Percentiles rank a stretch among this genome's conserved stretches.
phyloP scores from a whole-genome alignment of 768 basidiomycete genomes.

The Coprinopsis strossmayeri region DNA sequence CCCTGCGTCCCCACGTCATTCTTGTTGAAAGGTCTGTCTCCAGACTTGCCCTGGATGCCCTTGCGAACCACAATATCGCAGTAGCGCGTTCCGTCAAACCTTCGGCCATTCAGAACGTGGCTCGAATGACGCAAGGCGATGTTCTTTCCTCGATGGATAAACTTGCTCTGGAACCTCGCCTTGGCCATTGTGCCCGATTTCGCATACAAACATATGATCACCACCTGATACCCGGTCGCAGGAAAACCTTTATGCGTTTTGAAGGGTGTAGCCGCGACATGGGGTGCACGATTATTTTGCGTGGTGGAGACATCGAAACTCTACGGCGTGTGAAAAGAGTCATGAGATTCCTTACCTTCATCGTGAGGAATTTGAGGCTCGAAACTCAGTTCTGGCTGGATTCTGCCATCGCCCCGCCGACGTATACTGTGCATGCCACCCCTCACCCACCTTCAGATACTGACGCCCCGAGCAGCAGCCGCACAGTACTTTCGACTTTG shows the following conservation, averaged over 20 bases:
- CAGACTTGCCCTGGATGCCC: conserved; percentile 79
- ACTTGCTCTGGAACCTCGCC: conserved; percentile 78
- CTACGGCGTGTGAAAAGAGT: conserved; percentile 87
- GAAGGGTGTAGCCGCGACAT: conserved; percentile 91
- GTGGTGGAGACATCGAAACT: conserved; percentile 80
- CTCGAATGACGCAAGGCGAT: conserved; percentile 93
- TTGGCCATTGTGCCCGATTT: conserved; percentile 85
- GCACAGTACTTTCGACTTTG: conserved; percentile 13
- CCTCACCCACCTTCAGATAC: conserved; percentile 20
- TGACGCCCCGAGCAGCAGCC: conserved; percentile 7
- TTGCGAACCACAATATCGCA: conserved; percentile 79
- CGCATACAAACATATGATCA: conserved; percentile 94
- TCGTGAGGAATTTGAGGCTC: conserved; percentile 88
- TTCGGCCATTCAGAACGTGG: conserved; percentile 79
- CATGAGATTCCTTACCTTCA: conserved; percentile 85
- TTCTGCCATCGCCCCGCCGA: conserved; percentile 69
- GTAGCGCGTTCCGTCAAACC: conserved; percentile 88
- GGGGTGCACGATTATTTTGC: conserved; percentile 90
- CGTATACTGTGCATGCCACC: conserved; percentile 27
- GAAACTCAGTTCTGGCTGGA: conserved; percentile 95
- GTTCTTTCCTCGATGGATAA: conserved; percentile 95
- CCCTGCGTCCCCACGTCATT: conserved; percentile 85
- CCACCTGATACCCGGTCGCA: conserved; percentile 82
- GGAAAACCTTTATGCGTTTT: conserved; percentile 98
- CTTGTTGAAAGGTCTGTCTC: conserved; percentile 91